These are phyloP conservation scores for Fusarium musae DNA, from an alignment of 2,329 filamentous ascomycete genomes.

Conservation along the genomic window DNA sequence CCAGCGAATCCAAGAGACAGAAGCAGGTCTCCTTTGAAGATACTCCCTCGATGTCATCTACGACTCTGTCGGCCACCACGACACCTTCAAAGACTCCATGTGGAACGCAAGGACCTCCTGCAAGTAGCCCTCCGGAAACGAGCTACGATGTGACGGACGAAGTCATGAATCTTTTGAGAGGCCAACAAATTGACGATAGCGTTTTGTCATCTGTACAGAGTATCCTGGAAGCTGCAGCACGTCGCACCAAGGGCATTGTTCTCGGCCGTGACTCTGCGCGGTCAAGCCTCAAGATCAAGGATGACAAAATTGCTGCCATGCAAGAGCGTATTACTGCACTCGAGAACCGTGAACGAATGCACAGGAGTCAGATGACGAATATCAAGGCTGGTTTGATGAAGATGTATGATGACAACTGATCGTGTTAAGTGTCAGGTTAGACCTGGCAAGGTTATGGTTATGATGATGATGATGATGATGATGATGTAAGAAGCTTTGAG, in stretches of 20 bases:
- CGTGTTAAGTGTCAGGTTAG: neutral
- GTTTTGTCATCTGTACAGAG: conserved; percentile 53
- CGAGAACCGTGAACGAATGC: conserved; percentile 51
- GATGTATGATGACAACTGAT: conserved; percentile 49
- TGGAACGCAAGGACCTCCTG: conserved; percentile 6
- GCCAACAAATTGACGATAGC: conserved; percentile 53
- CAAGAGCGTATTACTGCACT: conserved; percentile 52
- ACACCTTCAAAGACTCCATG: conserved; percentile 17
- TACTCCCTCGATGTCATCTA: conserved; percentile 13
- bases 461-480: neutral
- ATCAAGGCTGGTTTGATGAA: conserved; percentile 54
- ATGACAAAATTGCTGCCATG: conserved; percentile 56
- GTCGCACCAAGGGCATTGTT: conserved; percentile 69
- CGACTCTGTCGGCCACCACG: conserved; percentile 27
- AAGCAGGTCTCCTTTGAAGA: conserved; percentile 50
- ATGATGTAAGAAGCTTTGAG: neutral
- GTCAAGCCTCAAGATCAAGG: conserved; percentile 69
- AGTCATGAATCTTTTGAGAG: conserved; percentile 61
- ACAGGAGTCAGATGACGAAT: conserved; percentile 50
- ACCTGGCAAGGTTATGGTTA: neutral
- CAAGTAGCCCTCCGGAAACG: conserved; percentile 29
- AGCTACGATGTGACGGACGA: conserved; percentile 55
- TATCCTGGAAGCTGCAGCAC: conserved; percentile 65
- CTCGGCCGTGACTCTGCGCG: conserved; percentile 74
- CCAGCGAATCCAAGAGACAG: conserved; percentile 44